Conservation (phyloP, 2,329 filamentous ascomycete genomes). For the Calycina herbarum region DNA sequence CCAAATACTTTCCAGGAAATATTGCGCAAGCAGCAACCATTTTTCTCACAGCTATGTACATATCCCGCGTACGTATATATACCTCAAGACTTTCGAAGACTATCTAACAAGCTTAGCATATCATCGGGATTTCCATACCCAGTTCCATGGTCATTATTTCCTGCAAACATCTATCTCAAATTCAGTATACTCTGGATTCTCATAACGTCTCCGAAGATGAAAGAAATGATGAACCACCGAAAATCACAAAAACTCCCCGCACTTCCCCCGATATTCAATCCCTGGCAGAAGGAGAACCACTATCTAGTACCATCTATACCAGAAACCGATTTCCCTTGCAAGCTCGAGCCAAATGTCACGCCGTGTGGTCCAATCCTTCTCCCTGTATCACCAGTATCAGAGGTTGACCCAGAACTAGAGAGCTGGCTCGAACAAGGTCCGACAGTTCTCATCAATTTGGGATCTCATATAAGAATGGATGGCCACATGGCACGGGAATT, state of each 20-base stretch:
- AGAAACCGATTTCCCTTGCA: slow-evolving; percentile 39
- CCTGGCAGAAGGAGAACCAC: slow-evolving; percentile 35
- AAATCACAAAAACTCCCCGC: slow-evolving; percentile 31
- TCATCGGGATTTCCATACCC: slow-evolving; percentile 48
- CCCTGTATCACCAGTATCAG: slow-evolving; percentile 35
- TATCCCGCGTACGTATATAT: slow-evolving; percentile 40
- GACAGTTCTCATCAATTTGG: slow-evolving; percentile 51
- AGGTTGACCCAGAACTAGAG: slow-evolving; percentile 44
- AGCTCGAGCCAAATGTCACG: slow-evolving; percentile 43
- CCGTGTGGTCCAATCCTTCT: slow-evolving; percentile 50
- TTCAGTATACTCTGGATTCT: slow-evolving; percentile 33
- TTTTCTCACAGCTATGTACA: slow-evolving; percentile 39
- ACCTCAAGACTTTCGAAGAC: slow-evolving; percentile 24
- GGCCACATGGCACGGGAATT: slow-evolving; percentile 41
- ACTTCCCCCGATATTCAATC: slow-evolving; percentile 32
- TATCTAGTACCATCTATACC: slow-evolving; percentile 28
- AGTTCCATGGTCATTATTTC: slow-evolving; percentile 45
- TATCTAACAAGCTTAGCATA: slow-evolving; percentile 37
- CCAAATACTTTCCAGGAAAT: slow-evolving; percentile 48
- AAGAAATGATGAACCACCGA: slow-evolving; percentile 31
- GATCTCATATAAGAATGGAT: slow-evolving; percentile 37
- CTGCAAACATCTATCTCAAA: slow-evolving; percentile 44
- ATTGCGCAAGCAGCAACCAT: slow-evolving; percentile 42
- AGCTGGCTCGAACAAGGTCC: slow-evolving; percentile 45
- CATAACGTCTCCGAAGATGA: slow-evolving; percentile 25